phyloP scores from a whole-genome alignment of 2,329 filamentous ascomycete species.

The Aureobasidium musti region DNA sequence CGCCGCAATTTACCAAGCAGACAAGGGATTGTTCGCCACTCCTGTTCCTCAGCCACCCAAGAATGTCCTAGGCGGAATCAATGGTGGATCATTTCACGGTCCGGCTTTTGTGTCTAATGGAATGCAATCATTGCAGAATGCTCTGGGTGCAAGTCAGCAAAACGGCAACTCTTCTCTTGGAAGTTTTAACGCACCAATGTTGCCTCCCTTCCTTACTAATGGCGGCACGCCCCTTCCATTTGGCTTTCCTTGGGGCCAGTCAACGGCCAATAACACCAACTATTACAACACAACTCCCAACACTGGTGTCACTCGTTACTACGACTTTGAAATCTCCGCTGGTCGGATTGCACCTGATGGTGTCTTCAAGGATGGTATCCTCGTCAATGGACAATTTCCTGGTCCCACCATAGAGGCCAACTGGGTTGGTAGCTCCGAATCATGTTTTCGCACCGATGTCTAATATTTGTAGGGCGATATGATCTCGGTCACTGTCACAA shows the following conservation, averaged over 20 bases:
- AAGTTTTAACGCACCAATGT: conserved; percentile 30
- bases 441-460: neutral
- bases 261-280: conserved; percentile 37
- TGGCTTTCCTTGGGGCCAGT: conserved; percentile 39
- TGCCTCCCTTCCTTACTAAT: conserved; percentile 34
- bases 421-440: conserved; percentile 37
- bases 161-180: conserved; percentile 32
- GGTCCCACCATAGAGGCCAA: conserved; percentile 61
- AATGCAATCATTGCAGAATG: conserved; percentile 16
- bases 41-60: conserved; percentile 6
- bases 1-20: conserved; percentile 6
- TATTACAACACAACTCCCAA: conserved; percentile 38
- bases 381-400: conserved; percentile 64
- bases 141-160: conserved; percentile 24
- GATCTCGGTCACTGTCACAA: conserved; percentile 57
- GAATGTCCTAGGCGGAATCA: neutral
- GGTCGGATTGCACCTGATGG: conserved; percentile 41
- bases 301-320: conserved; percentile 41
- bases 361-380: conserved; percentile 36
- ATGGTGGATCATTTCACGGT: neutral
- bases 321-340: conserved; percentile 40
- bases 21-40: neutral
- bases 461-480: conserved; percentile 41
- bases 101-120: conserved; percentile 24
- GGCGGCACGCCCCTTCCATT: conserved; percentile 32